Base-by-base conservation (phyloP, 164 flowering plant species). In the Nymphaea colorata region DNA sequence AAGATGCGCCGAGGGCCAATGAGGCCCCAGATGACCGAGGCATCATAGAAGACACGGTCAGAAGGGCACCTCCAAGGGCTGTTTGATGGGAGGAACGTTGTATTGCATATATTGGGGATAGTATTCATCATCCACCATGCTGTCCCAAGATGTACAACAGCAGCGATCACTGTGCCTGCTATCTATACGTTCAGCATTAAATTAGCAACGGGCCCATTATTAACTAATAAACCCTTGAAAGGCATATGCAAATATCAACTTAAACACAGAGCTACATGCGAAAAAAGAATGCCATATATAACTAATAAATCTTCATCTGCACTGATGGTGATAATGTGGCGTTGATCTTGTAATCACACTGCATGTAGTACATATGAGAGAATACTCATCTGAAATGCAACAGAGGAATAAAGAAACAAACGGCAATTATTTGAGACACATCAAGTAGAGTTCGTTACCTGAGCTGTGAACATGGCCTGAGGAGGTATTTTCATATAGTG, bases 401-500 rank as follows among this genome's bases (percentile, higher is more conserved):
- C 3, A 10, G 14, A 15, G 14, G 14, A 51, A 51, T 51, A 15
- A 51, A 8, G 57, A 51, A 51, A 51, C 14, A 51, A 51, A 51
- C 12, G 57, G 14, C 3, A 51, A 61, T n/a, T 61, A 61, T 11
- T 17, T 14, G 41, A 51, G 14, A 51, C 14, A 51, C 14, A 51
- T 15, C 14, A 5, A 51, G 12, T 51, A 51, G 10, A 5, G 10
- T 8, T 7, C 36, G 5, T 41, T 41, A 78, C 82, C 81, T 77
- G 82, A 43, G 79, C 79, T 73, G 79, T 66, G 76, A 81, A 81
- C 84, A 81, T 81, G 60, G 79, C 64, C 70, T 79, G 65, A 36
- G 82, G 84, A 41, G 82, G 82, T 36, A 79, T 77, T 64, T 81
- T 81, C 84, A 81, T 81, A 72, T 81, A 79, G 55, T 81, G 84